Base-by-base conservation (phyloP, 106 monocot species). In the Alisma plantagoaquatica region DNA sequence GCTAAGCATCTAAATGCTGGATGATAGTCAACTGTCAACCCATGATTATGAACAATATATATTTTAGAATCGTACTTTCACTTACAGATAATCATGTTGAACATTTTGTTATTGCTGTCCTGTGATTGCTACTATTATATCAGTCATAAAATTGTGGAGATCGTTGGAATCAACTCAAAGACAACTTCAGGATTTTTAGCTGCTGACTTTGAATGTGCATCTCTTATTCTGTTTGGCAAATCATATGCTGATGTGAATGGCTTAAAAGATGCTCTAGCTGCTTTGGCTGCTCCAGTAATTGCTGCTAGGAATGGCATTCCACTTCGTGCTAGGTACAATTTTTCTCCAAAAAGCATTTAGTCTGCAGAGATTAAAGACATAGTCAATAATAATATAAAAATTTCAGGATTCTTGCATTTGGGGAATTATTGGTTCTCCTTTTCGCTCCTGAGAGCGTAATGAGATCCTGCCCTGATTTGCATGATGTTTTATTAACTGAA, bases 201-300 rank as follows among this genome's bases (percentile, higher is more conserved):
- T 54, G 96, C 70, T 51, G 88, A 96, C 56, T 49, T 96, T 50
- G 88, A 89, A 44, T 67, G 70, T 17, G 88, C 78, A 56, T 84
- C 96, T 14, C 84, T 96, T 43, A 63, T 96, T 27, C 44, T 89
- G 21, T 88, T 84, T 57, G 89, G 96, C 64, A 81, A 74, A 79
- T 74, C 84, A 33, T 96, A 76, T 72, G 67, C 78, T 60, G 81
- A 84, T 81, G 50, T 31, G 27, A 59, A 56, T 41, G 62, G 67
- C 52, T 41, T 71, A 14, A 89, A 82, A 69, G 61, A 73, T 63
- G 80, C 78, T 30, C 63, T 96, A 41, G 51, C 57, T 54, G 89
- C 88, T 70, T 56, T 96, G 54, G 73, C 96, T 69, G 67, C 84
- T 56, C 88, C 96, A 26, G 51, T 96, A 41, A 63, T 96, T 50